phyloP scores from a whole-genome alignment of 2,329 filamentous ascomycete species.

The Claviceps sp. region DNA sequence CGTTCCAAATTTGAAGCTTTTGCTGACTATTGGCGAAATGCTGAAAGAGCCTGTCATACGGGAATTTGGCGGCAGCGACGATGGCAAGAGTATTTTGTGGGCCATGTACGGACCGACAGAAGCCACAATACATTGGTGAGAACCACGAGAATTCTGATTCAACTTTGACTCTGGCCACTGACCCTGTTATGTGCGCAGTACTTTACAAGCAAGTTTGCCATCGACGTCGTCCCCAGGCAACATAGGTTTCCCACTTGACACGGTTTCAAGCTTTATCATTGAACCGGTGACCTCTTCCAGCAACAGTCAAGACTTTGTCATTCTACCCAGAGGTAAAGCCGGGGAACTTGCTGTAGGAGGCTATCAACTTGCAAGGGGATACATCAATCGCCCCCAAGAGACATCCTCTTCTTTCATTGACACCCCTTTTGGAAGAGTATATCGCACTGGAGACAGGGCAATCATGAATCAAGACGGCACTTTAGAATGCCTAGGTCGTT shows the following conservation, averaged over 20 bases:
- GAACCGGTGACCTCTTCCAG: conserved; percentile 23
- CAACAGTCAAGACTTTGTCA: conserved; percentile 22
- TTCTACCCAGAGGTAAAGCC: conserved; percentile 52
- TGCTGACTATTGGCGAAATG: conserved; percentile 91
- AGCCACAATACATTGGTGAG: conserved; percentile 70
- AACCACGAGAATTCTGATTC: not conserved
- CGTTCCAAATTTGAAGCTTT: conserved; percentile 53
- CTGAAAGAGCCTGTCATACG: conserved; percentile 61
- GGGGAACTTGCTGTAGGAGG: conserved; percentile 78
- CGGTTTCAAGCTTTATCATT: conserved; percentile 66
- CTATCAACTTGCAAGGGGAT: conserved; percentile 63
- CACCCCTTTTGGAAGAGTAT: conserved; percentile 55
- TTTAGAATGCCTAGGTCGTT: conserved; percentile 73
- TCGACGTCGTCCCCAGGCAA: conserved; percentile 45
- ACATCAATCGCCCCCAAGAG: conserved; percentile 69
- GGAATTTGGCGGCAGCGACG: conserved; percentile 56
- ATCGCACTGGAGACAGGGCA: conserved; percentile 78
- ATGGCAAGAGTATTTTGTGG: conserved; percentile 54
- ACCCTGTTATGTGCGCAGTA: conserved; percentile 30
- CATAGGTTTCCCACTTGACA: conserved; percentile 68
- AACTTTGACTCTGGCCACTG: not conserved
- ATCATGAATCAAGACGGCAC: conserved; percentile 51
- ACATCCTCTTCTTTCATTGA: conserved; percentile 59
- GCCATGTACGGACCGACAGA: conserved; percentile 95
- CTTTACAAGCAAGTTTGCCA: conserved; percentile 51